These are phyloP conservation scores for Daldinia sp. DNA, from an alignment of 2,329 filamentous ascomycete species.

Conservation along the genomic window DNA sequence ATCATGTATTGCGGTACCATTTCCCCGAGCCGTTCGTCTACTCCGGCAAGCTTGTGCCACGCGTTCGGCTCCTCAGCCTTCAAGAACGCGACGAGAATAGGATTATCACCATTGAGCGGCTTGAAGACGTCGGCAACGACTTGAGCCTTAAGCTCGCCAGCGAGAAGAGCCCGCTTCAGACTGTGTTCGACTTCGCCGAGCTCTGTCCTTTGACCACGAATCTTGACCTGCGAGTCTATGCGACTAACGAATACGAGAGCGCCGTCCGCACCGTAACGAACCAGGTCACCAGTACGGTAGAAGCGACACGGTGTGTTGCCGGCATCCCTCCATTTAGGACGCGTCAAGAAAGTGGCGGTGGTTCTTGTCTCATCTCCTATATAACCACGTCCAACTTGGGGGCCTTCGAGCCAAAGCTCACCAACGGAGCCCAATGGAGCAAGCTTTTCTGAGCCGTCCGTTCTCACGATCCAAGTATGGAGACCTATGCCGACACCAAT, in stretches of 20 bases:
- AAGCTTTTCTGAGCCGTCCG: slow-evolving; percentile 17
- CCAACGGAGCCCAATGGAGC: slow-evolving; percentile 32
- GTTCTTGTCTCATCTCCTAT: slow-evolving; percentile 51
- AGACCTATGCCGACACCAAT: slow-evolving; percentile 1
- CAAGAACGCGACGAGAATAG: slow-evolving; percentile 4
- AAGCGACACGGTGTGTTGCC: slow-evolving; percentile 34
- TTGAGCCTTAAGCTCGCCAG: neutral
- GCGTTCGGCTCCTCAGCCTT: neutral
- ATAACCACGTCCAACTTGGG: slow-evolving; percentile 52
- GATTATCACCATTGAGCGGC: neutral
- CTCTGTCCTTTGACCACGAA: slow-evolving; percentile 29
- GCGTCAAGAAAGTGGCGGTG: slow-evolving; percentile 49
- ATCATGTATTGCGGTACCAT: slow-evolving; percentile 25
- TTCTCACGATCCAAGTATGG: slow-evolving; percentile 23
- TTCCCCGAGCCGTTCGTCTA: neutral
- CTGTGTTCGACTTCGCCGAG: slow-evolving; percentile 19
- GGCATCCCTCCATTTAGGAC: slow-evolving; percentile 44
- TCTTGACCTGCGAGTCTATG: slow-evolving; percentile 39
- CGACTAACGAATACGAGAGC: slow-evolving; percentile 41
- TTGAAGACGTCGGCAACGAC: slow-evolving; percentile 12
- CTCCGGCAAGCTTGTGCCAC: neutral
- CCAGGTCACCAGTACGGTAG: slow-evolving; percentile 50
- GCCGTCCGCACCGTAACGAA: slow-evolving; percentile 48
- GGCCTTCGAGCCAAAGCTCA: slow-evolving; percentile 38
- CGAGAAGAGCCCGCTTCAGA: neutral